Base-by-base conservation (phyloP, 2,329 filamentous ascomycete genomes). In the Xylaria sp. region DNA sequence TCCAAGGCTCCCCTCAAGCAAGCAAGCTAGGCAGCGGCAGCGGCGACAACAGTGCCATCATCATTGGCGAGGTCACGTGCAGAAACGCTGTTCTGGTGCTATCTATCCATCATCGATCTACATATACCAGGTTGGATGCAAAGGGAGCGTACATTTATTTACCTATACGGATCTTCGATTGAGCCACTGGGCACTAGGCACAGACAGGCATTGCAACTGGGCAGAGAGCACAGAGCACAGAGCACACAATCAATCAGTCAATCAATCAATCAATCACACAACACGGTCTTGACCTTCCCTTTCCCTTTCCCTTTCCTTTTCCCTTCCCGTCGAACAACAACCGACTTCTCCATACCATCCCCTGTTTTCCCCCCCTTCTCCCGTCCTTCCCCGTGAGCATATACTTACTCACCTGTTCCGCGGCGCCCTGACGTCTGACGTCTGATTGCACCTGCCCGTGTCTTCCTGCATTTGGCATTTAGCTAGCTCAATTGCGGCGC, bases 61-160 rank as follows among this genome's bases (percentile, higher is more conserved):
- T 54, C 68, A 68, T 66, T 40, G 40, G 42, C 15, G 28, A 40
- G 59, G 59, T 70, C 68, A 70, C 68, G 68, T 71, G 69, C 69
- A 36, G 23, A 38, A 54, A 40, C 36, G 38, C 57, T 23, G 51
- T 51, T 2, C 49, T 15, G 42, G 54, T 53, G 63, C 59, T 51
- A 64, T 26, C 36, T 44, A n/a, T 42, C 36, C 20, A 36, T 36
- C 38, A 40, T 40, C 38, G 38, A 40, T 40, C 38, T 40, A 40
- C 11, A 7, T 33, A 33, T 10, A 23, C 23, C 33, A 13, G 36
- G 36, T 13, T 40, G 36, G 36, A 40, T 40, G 11, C 36, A 40
- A 40, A 40, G 36, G 36, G 11, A 40, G 20, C 49, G 40, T 15
- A 53, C 49, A 28, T 33, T 33, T 33, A 33, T 33, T 31, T 53